Percentiles rank a stretch among this genome's conserved stretches.
These are phyloP conservation scores for Plasmopara viticola DNA, from an alignment of 352 stramenopile genomes.

Conservation along the genomic window DNA sequence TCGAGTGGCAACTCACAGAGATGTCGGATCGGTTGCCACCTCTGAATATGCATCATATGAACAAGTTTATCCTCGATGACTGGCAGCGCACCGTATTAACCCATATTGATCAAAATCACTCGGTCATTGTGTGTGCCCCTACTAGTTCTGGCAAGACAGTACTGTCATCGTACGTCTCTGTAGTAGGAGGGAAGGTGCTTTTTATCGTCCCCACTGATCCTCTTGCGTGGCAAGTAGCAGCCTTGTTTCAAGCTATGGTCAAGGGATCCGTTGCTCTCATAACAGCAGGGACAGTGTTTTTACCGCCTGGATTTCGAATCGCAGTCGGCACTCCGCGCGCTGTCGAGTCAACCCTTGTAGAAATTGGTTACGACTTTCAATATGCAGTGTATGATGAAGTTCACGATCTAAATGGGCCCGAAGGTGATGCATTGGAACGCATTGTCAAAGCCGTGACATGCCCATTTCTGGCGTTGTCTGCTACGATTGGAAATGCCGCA, in stretches of 20 bases:
- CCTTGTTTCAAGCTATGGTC: conserved; percentile 97
- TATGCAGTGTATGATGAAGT: conserved; percentile 99
- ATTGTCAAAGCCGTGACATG: conserved; percentile 94
- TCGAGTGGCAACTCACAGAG: conserved; percentile 82
- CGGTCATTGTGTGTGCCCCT: conserved; percentile 95
- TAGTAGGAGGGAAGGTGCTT: conserved; percentile 73
- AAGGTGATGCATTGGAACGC: conserved; percentile 94
- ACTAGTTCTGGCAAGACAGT: conserved; percentile 98
- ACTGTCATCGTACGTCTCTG: conserved; percentile 78
- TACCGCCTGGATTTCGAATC: conserved; percentile 80
- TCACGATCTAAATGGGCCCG: conserved; percentile 95
- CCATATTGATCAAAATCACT: conserved; percentile 93
- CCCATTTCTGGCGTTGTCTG: conserved; percentile 96
- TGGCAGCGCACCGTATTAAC: conserved; percentile 96
- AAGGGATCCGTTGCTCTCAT: conserved; percentile 94
- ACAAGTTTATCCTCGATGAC: conserved; percentile 92
- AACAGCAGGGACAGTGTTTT: conserved; percentile 87
- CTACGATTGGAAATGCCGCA: conserved; percentile 96
- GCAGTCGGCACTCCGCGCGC: conserved; percentile 95
- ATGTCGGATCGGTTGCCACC: conserved; percentile 81
- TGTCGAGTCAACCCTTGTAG: conserved; percentile 90
- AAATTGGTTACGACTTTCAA: conserved; percentile 92
- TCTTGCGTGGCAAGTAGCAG: conserved; percentile 97
- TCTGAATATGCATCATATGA: conserved; percentile 88
- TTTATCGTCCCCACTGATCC: conserved; percentile 95